Percentiles rank a stretch among this genome's conserved stretches.
These are phyloP conservation scores for Boletus rubropictus DNA, from an alignment of 768 basidiomycete species.

Conservation along the genomic window DNA sequence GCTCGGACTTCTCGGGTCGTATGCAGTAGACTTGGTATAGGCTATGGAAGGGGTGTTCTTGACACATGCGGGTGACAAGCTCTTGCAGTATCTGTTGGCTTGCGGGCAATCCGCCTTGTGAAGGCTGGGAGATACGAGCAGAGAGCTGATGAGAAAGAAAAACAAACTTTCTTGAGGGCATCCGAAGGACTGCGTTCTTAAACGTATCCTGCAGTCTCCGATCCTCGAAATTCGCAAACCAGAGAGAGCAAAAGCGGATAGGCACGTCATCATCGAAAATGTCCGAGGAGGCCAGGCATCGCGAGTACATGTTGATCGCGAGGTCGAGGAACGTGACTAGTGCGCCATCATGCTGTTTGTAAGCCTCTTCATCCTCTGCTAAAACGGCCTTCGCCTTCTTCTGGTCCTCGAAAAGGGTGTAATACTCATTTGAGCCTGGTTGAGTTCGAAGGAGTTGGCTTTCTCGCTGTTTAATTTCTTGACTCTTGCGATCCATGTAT, in stretches of 20 bases:
- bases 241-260: constrained; percentile 82
- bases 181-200: constrained; percentile 43
- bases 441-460: constrained; percentile 28
- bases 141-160: constrained; percentile 92
- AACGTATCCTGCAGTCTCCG: constrained; percentile 40
- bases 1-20: constrained; percentile 33
- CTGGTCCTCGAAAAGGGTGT: constrained; percentile 34
- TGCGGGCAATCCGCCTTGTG: constrained; percentile 23
- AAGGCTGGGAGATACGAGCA: constrained; percentile 65
- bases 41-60: constrained; percentile 91
- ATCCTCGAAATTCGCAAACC: constrained; percentile 84
- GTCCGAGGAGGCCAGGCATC: constrained; percentile 64
- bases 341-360: constrained; percentile 37
- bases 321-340: constrained; percentile 60
- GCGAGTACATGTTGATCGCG: constrained; percentile 83
- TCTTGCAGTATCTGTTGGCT: constrained; percentile 58
- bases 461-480: constrained; percentile 57
- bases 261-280: constrained; percentile 69
- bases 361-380: constrained; percentile 46
- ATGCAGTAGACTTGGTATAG: constrained; percentile 86
- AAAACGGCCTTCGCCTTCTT: constrained; percentile 44
- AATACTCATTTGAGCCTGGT: constrained; percentile 14
- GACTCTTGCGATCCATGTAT: constrained; percentile 65
- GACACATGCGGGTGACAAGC: constrained; percentile 70
- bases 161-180: constrained; percentile 85